Base-by-base conservation (phyloP, 805 yeast species). In the Schwanniomyces pseudopolymorphus region DNA sequence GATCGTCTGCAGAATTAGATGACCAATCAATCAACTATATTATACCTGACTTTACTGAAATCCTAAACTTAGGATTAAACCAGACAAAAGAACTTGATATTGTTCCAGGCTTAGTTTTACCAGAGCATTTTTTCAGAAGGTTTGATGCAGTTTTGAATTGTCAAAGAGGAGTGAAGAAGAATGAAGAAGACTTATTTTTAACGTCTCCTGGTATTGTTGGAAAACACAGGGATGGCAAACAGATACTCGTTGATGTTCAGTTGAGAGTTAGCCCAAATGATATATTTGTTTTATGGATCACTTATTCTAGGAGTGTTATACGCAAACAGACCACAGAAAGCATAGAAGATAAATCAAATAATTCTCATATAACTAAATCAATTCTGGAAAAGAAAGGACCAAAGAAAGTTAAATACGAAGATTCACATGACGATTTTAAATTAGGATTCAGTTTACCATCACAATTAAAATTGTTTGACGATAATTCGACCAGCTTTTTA, bases 71-170 rank as follows among this genome's bases (percentile, higher is more conserved):
- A 17, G 81, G 84, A 1, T 47, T 64, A 11, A 63, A 61, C 2
- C 62, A 59, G 24, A 60, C 59, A 35, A 41, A 49, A 4, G 53
- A 49, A 0, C 50, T 60, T 25, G 53, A 57, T 17, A 45, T 68
- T 20, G 61, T 57, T 5, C 80, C 85, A 0, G 97, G 97, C 1
- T 66, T 88, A 42, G 96, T 91, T 0, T 69, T 91, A 10, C 96
- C 97, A 0, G 98, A 91, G 63, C 97, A 90, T 65, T 85, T 87
- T 60, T 90, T 92, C 68, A 77, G 97, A 51, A 83, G 84, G 53
- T 74, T 81, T 44, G 73, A 75, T 46, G 83, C 86, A 0, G 70
- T 76, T 44, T 53, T 68, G 49, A 47, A 50, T 48, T 47, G 45
- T 19, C 47, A 50, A 22, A 54, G 53, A 13, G 51, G 41, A 6